Percentiles rank a stretch among this genome's conserved stretches.
phyloP scores from a whole-genome alignment of 2,329 filamentous ascomycete species.

The Passalora sequoiae region DNA sequence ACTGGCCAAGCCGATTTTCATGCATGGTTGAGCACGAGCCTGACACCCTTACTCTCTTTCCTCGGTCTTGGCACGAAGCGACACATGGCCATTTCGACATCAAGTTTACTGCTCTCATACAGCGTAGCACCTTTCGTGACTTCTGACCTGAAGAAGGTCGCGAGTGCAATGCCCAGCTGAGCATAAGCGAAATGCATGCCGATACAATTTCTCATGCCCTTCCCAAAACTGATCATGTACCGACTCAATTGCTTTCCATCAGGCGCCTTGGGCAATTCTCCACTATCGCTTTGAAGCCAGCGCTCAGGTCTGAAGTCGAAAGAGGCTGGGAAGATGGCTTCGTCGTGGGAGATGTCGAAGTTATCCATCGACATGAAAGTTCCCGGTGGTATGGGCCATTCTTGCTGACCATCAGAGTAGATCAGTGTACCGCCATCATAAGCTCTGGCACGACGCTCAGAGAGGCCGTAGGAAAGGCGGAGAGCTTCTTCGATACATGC shows the following conservation, averaged over 20 bases:
- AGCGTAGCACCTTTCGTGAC: not conserved
- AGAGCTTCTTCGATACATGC: conserved; percentile 16
- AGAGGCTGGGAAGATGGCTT: conserved; percentile 14
- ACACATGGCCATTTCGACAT: conserved; percentile 7
- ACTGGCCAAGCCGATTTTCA: no score
- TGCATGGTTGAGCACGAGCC: not conserved
- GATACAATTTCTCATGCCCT: conserved; percentile 6
- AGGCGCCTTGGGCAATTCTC: conserved; percentile 9
- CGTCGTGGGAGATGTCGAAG: conserved; percentile 15
- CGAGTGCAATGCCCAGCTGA: conserved; percentile 2
- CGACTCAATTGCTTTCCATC: conserved; percentile 5
- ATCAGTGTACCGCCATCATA: conserved; percentile 11
- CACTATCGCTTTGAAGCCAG: conserved; percentile 14
- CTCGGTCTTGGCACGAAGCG: not conserved
- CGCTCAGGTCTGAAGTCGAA: conserved; percentile 14
- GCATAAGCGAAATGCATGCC: conserved; percentile 8
- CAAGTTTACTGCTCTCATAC: conserved; percentile 2
- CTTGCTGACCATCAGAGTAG: conserved; percentile 5
- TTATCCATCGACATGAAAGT: conserved; percentile 14
- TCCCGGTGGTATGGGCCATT: conserved; percentile 16
- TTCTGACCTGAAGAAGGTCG: conserved; percentile 6
- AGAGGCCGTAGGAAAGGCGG: conserved; percentile 22
- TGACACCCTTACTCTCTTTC: not conserved
- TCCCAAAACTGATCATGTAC: conserved; percentile 6
- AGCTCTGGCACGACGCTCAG: conserved; percentile 11